phyloP scores from a whole-genome alignment of 139 green algal genomes.

The Haematococcus lacustris region DNA sequence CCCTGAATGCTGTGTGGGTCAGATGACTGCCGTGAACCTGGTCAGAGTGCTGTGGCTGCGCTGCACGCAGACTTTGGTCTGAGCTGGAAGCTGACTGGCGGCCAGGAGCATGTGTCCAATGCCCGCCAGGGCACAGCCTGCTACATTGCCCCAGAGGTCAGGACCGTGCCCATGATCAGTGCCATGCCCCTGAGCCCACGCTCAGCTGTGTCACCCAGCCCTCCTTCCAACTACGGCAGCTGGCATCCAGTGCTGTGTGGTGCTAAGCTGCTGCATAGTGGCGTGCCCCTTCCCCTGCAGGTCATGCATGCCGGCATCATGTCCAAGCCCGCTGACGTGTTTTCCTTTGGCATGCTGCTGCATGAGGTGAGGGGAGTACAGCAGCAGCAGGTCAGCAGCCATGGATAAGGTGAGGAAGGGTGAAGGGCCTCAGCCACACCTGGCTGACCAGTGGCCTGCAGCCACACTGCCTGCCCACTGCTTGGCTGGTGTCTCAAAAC shows the following conservation, averaged over 20 bases:
- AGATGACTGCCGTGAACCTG: no score
- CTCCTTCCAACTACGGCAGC: no score
- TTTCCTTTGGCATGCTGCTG: slow-evolving; percentile 7
- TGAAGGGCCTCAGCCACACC: no score
- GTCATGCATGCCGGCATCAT: slow-evolving; percentile 10
- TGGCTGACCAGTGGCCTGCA: no score
- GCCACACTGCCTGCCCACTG: no score
- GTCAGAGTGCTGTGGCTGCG: neutral
- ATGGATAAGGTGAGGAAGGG: no score
- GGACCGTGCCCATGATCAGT: neutral
- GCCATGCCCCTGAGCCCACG: neutral
- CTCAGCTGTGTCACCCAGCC: no score
- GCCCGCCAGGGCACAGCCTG: slow-evolving; percentile 12
- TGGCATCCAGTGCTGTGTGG: neutral
- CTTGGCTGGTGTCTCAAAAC: no score
- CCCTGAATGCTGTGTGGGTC: no score
- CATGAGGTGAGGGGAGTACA: slow-evolving; percentile 4
- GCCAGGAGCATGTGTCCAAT: slow-evolving; percentile 32
- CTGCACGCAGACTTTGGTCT: slow-evolving; percentile 32
- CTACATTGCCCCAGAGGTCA: slow-evolving; percentile 21
- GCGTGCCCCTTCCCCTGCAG: neutral
- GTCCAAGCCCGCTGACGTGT: slow-evolving; percentile 11
- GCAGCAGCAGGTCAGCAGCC: no score
- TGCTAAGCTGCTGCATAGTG: neutral
- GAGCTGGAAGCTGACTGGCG: slow-evolving; percentile 19